phyloP scores from a whole-genome alignment of 2,329 filamentous ascomycete genomes.

The Emergomyces africanus region DNA sequence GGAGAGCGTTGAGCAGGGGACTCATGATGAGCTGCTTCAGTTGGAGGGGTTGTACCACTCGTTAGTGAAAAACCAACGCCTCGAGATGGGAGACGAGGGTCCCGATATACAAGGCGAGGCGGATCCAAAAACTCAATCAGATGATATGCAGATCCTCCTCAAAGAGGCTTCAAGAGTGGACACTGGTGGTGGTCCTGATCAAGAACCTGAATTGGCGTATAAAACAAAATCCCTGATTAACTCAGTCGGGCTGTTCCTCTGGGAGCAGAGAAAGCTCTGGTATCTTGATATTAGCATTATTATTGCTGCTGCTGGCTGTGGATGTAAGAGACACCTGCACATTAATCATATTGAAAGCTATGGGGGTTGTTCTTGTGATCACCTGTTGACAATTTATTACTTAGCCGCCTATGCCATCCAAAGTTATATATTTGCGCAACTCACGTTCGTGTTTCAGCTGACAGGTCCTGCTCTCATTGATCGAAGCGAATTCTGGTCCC shows the following conservation, averaged over 20 bases:
- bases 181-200: constrained; percentile 3
- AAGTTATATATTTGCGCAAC: constrained; percentile 35
- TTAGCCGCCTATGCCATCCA: constrained; percentile 23
- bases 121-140: background rate
- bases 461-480: constrained; percentile 25
- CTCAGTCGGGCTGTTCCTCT: constrained; percentile 17
- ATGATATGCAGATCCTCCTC: background rate
- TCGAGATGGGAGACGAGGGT: constrained; percentile 12
- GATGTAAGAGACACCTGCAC: constrained; percentile 14
- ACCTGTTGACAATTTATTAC: background rate
- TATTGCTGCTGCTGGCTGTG: constrained; percentile 17
- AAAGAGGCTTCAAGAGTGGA: constrained; percentile 1
- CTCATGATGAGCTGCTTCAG: constrained; percentile 56
- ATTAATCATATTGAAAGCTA: background rate
- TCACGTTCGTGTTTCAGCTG: constrained; percentile 37
- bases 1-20: constrained; percentile 58
- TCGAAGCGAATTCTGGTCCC: constrained; percentile 38
- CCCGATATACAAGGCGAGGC: background rate
- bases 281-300: constrained; percentile 17
- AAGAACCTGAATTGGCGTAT: background rate
- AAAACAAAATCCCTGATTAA: constrained; percentile 10
- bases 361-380: too few relatives aligned
- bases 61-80: constrained; percentile 42
- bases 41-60: constrained; percentile 51
- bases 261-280: constrained; percentile 22